These are phyloP conservation scores for Eimeria maxima DNA, from an alignment of 169 alveolate genomes.

Conservation along the genomic window DNA sequence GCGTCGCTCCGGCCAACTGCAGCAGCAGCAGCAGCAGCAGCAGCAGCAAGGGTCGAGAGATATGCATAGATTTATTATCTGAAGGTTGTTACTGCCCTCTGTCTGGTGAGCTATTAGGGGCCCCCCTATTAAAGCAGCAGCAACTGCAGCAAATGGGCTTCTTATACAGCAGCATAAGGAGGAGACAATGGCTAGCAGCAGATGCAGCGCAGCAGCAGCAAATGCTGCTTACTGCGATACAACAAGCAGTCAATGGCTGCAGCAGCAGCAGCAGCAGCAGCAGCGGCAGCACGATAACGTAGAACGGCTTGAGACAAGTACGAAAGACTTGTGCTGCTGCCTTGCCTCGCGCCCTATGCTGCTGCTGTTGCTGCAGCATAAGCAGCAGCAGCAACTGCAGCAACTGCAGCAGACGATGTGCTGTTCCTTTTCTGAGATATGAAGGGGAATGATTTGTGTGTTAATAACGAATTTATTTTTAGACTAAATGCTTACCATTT, in stretches of 20 bases:
- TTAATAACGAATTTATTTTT: not conserved
- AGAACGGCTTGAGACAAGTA: not conserved
- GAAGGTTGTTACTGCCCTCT: slow-evolving; percentile 80
- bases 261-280: slow-evolving; percentile 4
- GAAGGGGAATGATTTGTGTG: not conserved
- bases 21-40: slow-evolving; percentile 29
- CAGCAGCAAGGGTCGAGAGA: not conserved
- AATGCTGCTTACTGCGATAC: slow-evolving; percentile 38
- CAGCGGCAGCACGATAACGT: not conserved
- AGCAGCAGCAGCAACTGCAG: not conserved
- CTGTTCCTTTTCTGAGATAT: not conserved
- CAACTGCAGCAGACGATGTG: not conserved
- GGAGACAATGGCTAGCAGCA: slow-evolving; percentile 50
- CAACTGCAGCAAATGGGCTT: slow-evolving; percentile 69
- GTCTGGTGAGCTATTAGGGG: slow-evolving; percentile 66
- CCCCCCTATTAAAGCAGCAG: slow-evolving; percentile 56
- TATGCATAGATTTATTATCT: slow-evolving; percentile 60
- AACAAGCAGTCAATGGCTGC: slow-evolving; percentile 1
- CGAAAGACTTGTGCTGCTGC: not conserved
- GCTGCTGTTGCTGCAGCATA: slow-evolving; percentile 29
- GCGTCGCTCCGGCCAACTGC: not conserved
- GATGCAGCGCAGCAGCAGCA: slow-evolving; percentile 40
- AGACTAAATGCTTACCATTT: not conserved
- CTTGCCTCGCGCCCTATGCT: not conserved
- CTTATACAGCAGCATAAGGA: slow-evolving; percentile 36